Evolutionary conservation across 2,329 filamentous ascomycete genomes (phyloP).

Genomic region (Penicillium sclerotigenum): DNA sequence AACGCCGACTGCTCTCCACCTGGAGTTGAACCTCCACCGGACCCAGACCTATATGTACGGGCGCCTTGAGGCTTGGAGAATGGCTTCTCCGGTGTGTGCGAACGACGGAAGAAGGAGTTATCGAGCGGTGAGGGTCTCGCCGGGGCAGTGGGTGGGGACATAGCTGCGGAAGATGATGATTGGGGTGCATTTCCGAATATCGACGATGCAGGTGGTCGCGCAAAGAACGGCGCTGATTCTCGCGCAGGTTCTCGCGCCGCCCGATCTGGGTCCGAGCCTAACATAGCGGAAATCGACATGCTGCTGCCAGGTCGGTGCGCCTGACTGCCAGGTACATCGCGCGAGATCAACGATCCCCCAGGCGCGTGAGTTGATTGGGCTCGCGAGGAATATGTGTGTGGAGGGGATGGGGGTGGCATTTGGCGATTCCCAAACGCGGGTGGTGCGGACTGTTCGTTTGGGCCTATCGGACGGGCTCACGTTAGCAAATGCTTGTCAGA

Average conservation of each 20-base stretch:
- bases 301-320: constrained; percentile 58
- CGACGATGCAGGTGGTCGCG: constrained; percentile 43
- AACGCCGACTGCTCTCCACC: constrained; percentile 34
- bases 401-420: constrained; percentile 53
- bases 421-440: constrained; percentile 39
- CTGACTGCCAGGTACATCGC: constrained; percentile 55
- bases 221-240: constrained; percentile 47
- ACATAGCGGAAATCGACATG: constrained; percentile 73
- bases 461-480: constrained; percentile 16
- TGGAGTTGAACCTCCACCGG: constrained; percentile 30
- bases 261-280: constrained; percentile 55
- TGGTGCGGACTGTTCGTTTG: constrained; percentile 33
- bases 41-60: constrained; percentile 39
- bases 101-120: constrained; percentile 62
- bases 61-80: constrained; percentile 48
- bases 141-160: constrained; percentile 44
- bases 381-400: constrained; percentile 47
- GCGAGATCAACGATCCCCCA: constrained; percentile 43
- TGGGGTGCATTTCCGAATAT: constrained; percentile 34
- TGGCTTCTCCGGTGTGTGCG: constrained; percentile 69
- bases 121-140: constrained; percentile 52
- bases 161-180: constrained; percentile 36
- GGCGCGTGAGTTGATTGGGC: constrained; percentile 40
- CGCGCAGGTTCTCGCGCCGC: constrained; percentile 45
- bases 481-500: constrained; percentile 8